A percentile compares a stretch with the other conserved stretches of the same genome.
phyloP scores from a whole-genome alignment of 768 basidiomycete genomes.

The Suillus spraguei region DNA sequence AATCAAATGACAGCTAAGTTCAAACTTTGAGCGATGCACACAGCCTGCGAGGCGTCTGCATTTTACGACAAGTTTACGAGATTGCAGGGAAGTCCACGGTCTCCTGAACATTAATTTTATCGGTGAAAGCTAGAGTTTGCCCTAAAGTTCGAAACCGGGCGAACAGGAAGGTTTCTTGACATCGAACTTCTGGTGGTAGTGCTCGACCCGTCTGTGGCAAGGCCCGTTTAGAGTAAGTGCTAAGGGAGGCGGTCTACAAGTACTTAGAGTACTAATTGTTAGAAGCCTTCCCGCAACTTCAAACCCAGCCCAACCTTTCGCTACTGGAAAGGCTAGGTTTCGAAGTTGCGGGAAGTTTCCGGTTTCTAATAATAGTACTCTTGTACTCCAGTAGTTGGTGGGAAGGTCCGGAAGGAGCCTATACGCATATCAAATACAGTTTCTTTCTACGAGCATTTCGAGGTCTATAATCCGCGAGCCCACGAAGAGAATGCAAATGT shows the following conservation, averaged over 20 bases:
- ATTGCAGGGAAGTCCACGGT: background rate
- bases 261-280: too few species aligned
- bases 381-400: too few species aligned
- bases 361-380: too few species aligned
- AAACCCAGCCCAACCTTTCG: too few species aligned
- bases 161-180: background rate
- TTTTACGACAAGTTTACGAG: background rate
- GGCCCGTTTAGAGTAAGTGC: too few species aligned
- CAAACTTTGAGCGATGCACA: background rate
- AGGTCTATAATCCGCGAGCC: background rate
- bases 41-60: background rate
- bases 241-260: too few species aligned
- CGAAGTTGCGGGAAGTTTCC: too few species aligned
- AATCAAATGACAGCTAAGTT: background rate
- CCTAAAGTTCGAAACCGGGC: too few species aligned
- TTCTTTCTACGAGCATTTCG: background rate
- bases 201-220: background rate
- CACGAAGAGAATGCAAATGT: background rate
- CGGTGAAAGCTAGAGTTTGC: background rate
- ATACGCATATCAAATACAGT: too few species aligned
- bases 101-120: background rate
- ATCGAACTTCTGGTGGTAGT: background rate
- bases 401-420: too few species aligned
- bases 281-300: too few species aligned
- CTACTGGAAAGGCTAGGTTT: too few species aligned